Base-by-base conservation (phyloP, 2,329 filamentous ascomycete species). In the Clarireedia monteithiana region DNA sequence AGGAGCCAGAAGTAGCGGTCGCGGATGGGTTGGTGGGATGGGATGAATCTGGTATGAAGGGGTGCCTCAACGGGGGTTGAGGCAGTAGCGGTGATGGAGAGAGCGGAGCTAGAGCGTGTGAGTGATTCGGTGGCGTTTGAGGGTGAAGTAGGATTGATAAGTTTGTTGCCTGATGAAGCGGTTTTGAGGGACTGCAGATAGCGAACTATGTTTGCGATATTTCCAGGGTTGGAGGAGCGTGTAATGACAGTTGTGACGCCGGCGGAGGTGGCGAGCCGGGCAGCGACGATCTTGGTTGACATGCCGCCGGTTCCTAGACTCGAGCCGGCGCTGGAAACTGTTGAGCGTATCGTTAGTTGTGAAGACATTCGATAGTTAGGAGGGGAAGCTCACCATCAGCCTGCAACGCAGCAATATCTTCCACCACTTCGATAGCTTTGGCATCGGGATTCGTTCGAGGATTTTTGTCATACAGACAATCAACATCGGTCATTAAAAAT, bases 401-500 rank as follows among this genome's bases (percentile, higher is more conserved):
- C 57, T 88, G 83, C 20, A 99, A 77, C 4, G 84, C 79, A 0
- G 82, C 78, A 58, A 99, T 95, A 67, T 99, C 91, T 53, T 94
- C 86, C 1, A 99, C 91, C 1, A 96, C 87, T 67, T 95, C 88
- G 58, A 99, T 97, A 0, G 94, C 84, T 67, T 86, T 82, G 7
- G 94, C 94, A 66, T 96, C 88, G 0, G 90, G 84, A 66, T 95
- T 78, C 1, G 83, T 85, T 30, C 94, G 82, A 1, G 94, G 94
- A 66, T 99, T 99, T 72, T 92, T 94, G 72, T 95, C 91, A 71
- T 99, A 99, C 12, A 99, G 77, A 69, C 92, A 96, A 70, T 99
- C 94, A 48, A 99, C 94, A 68, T 99, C 94, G 1, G 94, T 99
- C 94, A 99, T 97, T 61, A 99, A 80, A 73, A 99, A 99, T 9